A percentile compares a stretch with the other conserved stretches of the same genome.
These are phyloP conservation scores for Ambrosia trifida DNA, from an alignment of 129 eudicot species.

Conservation along the genomic window DNA sequence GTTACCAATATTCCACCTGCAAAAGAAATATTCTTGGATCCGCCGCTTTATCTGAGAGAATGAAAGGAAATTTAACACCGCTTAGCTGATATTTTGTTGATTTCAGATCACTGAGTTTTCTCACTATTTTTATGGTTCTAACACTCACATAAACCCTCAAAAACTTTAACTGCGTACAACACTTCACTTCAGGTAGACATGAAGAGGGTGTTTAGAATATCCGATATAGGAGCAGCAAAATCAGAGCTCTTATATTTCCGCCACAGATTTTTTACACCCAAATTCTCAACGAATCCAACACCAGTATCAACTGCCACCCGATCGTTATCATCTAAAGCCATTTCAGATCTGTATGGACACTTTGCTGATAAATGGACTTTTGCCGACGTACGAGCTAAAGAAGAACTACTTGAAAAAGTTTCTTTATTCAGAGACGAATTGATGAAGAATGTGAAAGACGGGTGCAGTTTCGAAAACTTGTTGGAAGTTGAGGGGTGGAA, in stretches of 20 bases:
- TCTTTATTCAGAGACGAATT: conserved; percentile 54
- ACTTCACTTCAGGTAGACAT: conserved; percentile 15
- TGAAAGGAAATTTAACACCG: too few relatives aligned
- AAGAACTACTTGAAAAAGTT: conserved; percentile 42
- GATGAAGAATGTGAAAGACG: conserved; percentile 31
- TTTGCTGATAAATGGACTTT: conserved; percentile 40
- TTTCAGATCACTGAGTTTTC: too few relatives aligned
- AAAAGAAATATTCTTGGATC: too few relatives aligned
- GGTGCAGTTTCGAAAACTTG: conserved; percentile 29
- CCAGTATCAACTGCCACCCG: conserved; percentile 14
- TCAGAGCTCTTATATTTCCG: conserved; percentile 3
- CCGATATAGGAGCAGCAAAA: conserved; percentile 4
- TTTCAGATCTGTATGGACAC: conserved; percentile 25
- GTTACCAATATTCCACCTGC: too few relatives aligned
- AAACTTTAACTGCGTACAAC: background rate
- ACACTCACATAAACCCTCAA: background rate
- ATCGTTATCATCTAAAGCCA: conserved; percentile 26
- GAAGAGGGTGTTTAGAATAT: conserved; percentile 33
- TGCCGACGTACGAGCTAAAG: conserved; percentile 30
- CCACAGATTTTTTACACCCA: conserved; percentile 16
- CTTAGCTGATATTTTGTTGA: too few relatives aligned
- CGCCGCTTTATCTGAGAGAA: too few relatives aligned
- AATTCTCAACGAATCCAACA: conserved; percentile 13
- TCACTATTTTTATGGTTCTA: background rate
- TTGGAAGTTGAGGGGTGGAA: conserved; percentile 60